A percentile compares a stretch with the other conserved stretches of the same genome.
phyloP scores from a whole-genome alignment of 164 flowering plant genomes.

The Chimonanthus praecox region DNA sequence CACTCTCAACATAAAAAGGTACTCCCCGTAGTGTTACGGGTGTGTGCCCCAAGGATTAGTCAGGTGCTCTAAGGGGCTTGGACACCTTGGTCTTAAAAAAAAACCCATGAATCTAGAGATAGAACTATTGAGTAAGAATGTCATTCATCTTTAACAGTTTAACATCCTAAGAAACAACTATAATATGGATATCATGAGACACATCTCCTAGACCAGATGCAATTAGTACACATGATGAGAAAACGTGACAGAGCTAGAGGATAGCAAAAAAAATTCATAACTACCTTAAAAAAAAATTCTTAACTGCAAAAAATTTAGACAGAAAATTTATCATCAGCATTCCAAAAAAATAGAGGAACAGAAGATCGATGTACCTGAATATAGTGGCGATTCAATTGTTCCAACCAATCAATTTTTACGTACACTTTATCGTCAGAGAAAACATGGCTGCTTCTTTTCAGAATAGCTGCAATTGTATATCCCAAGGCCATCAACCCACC shows the following conservation, averaged over 20 bases:
- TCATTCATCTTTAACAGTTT: too few relatives aligned
- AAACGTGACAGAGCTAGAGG: not conserved
- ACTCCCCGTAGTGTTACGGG: too few relatives aligned
- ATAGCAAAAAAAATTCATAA: not conserved
- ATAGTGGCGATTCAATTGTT: slow-evolving; percentile 78
- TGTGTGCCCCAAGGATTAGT: too few relatives aligned
- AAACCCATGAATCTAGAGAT: too few relatives aligned
- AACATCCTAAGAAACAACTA: too few relatives aligned
- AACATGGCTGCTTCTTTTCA: slow-evolving; percentile 90
- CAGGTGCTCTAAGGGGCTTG: too few relatives aligned
- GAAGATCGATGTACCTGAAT: slow-evolving; percentile 56
- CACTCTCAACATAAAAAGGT: too few relatives aligned
- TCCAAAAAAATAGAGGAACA: too few relatives aligned
- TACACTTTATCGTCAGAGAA: slow-evolving; percentile 68
- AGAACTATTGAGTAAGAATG: too few relatives aligned
- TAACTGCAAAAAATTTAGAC: not conserved
- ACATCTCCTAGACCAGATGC: not conserved
- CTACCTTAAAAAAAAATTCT: not conserved
- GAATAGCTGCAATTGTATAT: slow-evolving; percentile 90
- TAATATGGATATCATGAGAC: not conserved
- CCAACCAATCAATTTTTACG: slow-evolving; percentile 94
- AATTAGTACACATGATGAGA: not conserved
- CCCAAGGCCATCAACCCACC: slow-evolving; percentile 99
- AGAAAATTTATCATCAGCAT: too few relatives aligned
- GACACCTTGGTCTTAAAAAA: too few relatives aligned